Conservation (phyloP, 2,329 filamentous ascomycete genomes). For the Bretziella fagacearum region DNA sequence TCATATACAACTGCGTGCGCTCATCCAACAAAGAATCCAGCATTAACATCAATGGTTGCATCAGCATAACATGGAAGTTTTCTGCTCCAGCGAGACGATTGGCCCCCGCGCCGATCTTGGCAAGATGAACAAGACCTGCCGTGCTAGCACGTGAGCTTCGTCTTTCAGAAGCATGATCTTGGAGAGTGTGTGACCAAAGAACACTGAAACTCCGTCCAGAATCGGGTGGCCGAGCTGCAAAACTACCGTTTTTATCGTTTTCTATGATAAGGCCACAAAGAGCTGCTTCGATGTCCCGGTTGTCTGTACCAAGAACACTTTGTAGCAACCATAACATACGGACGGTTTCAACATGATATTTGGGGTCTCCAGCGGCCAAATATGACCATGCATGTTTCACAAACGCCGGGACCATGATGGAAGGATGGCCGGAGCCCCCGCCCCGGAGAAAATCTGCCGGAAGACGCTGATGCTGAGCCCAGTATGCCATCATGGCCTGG, state of each 20-base stretch:
- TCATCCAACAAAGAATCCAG: constrained; percentile 63
- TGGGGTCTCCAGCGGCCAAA: constrained; percentile 65
- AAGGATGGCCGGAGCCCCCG: constrained; percentile 18
- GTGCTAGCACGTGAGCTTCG: constrained; percentile 26
- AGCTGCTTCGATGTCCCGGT: constrained; percentile 64
- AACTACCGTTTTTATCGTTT: constrained; percentile 30
- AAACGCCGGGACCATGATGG: constrained; percentile 47
- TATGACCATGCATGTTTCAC: constrained; percentile 63
- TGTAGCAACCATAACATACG: constrained; percentile 77
- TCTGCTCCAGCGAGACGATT: constrained; percentile 37
- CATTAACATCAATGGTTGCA: constrained; percentile 63
- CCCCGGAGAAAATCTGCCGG: constrained; percentile 19
- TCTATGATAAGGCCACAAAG: constrained; percentile 53
- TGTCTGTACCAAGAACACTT: constrained; percentile 45
- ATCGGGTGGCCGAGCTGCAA: constrained; percentile 36
- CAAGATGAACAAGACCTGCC: constrained; percentile 7
- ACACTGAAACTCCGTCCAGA: constrained; percentile 53
- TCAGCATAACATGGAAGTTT: constrained; percentile 57
- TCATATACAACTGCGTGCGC: constrained; percentile 55
- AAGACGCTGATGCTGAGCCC: constrained; percentile 14
- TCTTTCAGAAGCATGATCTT: constrained; percentile 40
- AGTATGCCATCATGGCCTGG: constrained; percentile 35
- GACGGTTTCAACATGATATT: constrained; percentile 88
- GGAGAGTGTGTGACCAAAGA: constrained; percentile 65
- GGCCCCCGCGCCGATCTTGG: constrained; percentile 19